Evolutionary conservation across 2,329 filamentous ascomycete species (phyloP).

Genomic region (Pseudogymnoascus sp.): DNA sequence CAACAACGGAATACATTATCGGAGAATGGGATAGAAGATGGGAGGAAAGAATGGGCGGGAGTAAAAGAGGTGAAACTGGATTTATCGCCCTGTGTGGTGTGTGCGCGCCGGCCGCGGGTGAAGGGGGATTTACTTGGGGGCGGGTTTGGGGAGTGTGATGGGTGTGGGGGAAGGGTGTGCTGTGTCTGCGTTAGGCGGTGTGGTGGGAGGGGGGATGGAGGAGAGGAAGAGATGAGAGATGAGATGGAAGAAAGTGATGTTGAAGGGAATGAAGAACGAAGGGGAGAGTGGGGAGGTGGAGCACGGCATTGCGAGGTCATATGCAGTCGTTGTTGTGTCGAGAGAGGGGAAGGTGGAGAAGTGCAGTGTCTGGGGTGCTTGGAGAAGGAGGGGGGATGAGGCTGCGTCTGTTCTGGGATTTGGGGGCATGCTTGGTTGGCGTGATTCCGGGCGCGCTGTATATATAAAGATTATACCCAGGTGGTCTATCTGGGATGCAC

Average conservation of each 20-base stretch:
- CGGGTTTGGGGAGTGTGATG: constrained; percentile 55
- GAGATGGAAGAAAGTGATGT: constrained; percentile 10
- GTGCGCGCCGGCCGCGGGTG: constrained; percentile 55
- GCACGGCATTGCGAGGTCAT: constrained; percentile 36
- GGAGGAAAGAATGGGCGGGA: background rate
- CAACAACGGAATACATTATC: background rate
- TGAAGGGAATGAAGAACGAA: background rate
- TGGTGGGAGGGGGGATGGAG: constrained; percentile 32
- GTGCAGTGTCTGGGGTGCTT: constrained; percentile 59
- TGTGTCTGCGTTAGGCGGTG: constrained; percentile 63
- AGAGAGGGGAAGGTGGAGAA: constrained; percentile 55
- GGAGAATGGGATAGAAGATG: background rate
- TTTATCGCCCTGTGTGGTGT: constrained; percentile 57
- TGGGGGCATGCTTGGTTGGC: background rate
- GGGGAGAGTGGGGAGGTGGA: background rate
- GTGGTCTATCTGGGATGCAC: constrained; percentile 1
- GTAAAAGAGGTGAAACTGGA: constrained; percentile 14
- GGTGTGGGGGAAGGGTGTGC: constrained; percentile 55
- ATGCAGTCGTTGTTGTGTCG: constrained; percentile 62
- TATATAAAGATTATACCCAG: constrained; percentile 6
- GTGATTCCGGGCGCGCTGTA: background rate
- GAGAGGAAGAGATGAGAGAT: background rate
- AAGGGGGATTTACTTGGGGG: constrained; percentile 51
- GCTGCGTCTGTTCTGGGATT: background rate
- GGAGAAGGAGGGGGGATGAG: constrained; percentile 16